Conservation (phyloP, 257 asterid species). For the Prunella vulgaris region DNA sequence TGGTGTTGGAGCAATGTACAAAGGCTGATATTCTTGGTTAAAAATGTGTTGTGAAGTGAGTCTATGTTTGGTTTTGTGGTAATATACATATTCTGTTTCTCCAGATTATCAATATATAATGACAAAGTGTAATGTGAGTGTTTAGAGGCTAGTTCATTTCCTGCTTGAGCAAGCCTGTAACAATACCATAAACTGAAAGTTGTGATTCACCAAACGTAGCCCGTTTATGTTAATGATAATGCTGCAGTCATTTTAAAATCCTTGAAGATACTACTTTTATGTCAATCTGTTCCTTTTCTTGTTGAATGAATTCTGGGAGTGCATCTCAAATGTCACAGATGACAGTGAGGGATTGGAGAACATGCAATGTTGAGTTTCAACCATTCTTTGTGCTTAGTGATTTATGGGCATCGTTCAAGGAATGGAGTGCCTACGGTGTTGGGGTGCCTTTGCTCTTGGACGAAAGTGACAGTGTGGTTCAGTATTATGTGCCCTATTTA, state of each 20-base stretch:
- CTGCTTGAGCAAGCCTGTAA: not conserved
- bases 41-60: not conserved
- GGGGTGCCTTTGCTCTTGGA: slow-evolving; percentile 87
- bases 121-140: not conserved
- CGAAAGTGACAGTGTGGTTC: slow-evolving; percentile 59
- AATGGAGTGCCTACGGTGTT: slow-evolving; percentile 97
- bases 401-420: slow-evolving; percentile 82
- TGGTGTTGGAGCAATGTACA: not conserved
- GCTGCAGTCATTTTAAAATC: not conserved
- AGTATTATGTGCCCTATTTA: slow-evolving; percentile 79
- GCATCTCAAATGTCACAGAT: slow-evolving; percentile 40
- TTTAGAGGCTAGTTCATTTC: not conserved
- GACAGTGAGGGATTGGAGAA: slow-evolving; percentile 70
- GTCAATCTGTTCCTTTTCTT: not conserved
- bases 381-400: slow-evolving; percentile 79
- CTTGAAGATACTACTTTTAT: not conserved
- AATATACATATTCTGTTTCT: not conserved
- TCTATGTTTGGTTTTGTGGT: not conserved
- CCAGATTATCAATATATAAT: not conserved
- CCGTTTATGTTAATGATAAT: not conserved
- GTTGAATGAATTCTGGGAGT: slow-evolving; percentile 9
- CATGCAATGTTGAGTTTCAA: slow-evolving; percentile 51
- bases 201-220: not conserved
- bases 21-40: not conserved
- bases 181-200: not conserved